Conservation (phyloP, 163 green algal genomes). For the Botryococcus braunii region DNA sequence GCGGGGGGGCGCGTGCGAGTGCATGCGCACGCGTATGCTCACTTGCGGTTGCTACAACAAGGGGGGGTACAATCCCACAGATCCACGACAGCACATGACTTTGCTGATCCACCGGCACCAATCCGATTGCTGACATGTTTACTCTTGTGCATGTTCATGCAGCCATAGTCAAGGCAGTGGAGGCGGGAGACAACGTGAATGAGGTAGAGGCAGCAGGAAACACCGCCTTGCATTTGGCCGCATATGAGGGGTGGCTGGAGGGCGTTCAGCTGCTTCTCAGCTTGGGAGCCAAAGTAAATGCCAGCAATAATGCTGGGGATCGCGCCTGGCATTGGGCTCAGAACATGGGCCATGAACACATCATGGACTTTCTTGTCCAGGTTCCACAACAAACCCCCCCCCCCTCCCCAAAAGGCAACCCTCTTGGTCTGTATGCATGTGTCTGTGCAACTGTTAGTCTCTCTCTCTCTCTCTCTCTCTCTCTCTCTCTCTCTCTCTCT, state of each 20-base stretch:
- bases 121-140: not conserved
- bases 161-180: constrained; percentile 56
- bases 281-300: constrained; percentile 83
- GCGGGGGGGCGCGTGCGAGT: no score
- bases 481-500: no score
- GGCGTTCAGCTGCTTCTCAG: constrained; percentile 72
- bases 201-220: constrained; percentile 88
- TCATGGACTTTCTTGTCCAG: constrained; percentile 60
- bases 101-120: not conserved
- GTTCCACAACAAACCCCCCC: no score
- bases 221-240: constrained; percentile 78
- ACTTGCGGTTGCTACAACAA: no score
- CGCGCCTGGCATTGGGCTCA: constrained; percentile 75
- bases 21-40: no score
- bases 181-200: constrained; percentile 69
- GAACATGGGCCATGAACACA: constrained; percentile 70
- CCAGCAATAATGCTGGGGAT: constrained; percentile 91
- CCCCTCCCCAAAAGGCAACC: no score
- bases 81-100: not conserved
- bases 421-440: no score
- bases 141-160: no score
- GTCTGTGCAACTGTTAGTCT: no score
- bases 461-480: no score
- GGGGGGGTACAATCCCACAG: no score
- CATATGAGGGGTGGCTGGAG: constrained; percentile 80